Evolutionary conservation across 805 yeast species (phyloP), one percentile per base, ranked within the genome.

Genomic region (Sugiyamaella valdiviana): DNA sequence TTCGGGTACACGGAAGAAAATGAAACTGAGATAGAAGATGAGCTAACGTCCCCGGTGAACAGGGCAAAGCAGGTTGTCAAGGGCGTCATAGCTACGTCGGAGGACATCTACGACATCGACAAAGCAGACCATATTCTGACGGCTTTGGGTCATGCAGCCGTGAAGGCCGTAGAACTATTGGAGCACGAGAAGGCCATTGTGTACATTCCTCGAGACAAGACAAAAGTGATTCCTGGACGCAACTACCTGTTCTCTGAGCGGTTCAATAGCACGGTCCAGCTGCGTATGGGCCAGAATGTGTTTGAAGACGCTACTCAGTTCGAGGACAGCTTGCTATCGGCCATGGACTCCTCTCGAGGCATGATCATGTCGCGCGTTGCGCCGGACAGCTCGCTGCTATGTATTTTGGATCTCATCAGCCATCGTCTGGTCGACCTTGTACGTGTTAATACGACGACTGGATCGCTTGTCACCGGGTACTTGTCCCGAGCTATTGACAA

Each of bases 401-500:
- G 80, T 1, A 60, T 88, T 14, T 60, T 87, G 39, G 81, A 82
- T 46, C 60, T 79, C 29, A 55, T 83, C 15, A 75, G 80, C 2
- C 62, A 67, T 5, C 58, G 64, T 3, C 60, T 64, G 14, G 53
- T 81, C 3, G 61, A 65, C 7, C 53, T 82, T 2, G 72, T 73
- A 3, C 71, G 83, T 40, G 72, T 85, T 77, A 49, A 72, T 68
- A 14, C 63, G 64, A 42, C 46, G 3, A 39, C 50, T 10, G 53
- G 55, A 2, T 16, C 43, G 2, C 32, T 49, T n/a, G 71, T 77
- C 45, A 71, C 74, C 32, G 82, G 86, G 10, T 90, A 89, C 61
- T 83, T 83, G 36, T 84, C 96, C 1, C 75, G 96, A 52, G 70
- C 78, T 16, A 76, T 85, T 37, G 95, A 86, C 52, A 78, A 82